These are phyloP conservation scores for Hypholoma fasciculare DNA, from an alignment of 768 basidiomycete species.

Conservation along the genomic window DNA sequence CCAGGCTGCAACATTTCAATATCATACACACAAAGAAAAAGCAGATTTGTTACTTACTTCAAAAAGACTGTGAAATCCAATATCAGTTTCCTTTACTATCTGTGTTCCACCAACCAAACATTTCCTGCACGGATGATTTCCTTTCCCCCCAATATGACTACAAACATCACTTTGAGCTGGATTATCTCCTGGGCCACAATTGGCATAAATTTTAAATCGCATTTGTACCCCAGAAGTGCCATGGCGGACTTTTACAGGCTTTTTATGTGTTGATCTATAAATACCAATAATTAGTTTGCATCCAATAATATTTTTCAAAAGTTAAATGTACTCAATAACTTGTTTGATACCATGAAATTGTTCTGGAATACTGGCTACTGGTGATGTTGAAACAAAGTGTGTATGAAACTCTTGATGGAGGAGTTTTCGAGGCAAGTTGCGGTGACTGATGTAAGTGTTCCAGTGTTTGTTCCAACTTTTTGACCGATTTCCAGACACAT, in stretches of 20 bases:
- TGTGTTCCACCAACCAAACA: slow-evolving; percentile 36
- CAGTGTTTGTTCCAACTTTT: slow-evolving; percentile 35
- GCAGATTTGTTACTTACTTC: slow-evolving; percentile 14
- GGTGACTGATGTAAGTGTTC: slow-evolving; percentile 28
- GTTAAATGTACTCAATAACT: slow-evolving; percentile 13
- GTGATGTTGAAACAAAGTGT: slow-evolving; percentile 18
- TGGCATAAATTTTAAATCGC: slow-evolving; percentile 22
- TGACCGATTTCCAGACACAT: slow-evolving; percentile 13
- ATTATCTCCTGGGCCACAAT: slow-evolving; percentile 37
- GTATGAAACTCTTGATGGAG: slow-evolving; percentile 32
- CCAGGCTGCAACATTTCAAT: slow-evolving; percentile 18
- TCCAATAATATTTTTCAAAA: not conserved
- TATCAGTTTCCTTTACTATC: slow-evolving; percentile 27
- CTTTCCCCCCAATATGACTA: slow-evolving; percentile 38
- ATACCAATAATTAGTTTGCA: not conserved
- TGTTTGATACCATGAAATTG: slow-evolving; percentile 26
- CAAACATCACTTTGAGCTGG: slow-evolving; percentile 37
- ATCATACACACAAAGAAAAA: not conserved
- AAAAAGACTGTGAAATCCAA: slow-evolving; percentile 35
- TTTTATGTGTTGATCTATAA: slow-evolving; percentile 8
- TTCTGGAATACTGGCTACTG: slow-evolving; percentile 28
- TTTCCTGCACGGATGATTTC: slow-evolving; percentile 40
- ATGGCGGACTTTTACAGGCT: slow-evolving; percentile 16
- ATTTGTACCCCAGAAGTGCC: slow-evolving; percentile 20
- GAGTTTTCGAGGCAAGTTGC: slow-evolving; percentile 24